Evolutionary conservation across 768 basidiomycete genomes (phyloP).

Genomic region (Coprinellus aureogranulatus): DNA sequence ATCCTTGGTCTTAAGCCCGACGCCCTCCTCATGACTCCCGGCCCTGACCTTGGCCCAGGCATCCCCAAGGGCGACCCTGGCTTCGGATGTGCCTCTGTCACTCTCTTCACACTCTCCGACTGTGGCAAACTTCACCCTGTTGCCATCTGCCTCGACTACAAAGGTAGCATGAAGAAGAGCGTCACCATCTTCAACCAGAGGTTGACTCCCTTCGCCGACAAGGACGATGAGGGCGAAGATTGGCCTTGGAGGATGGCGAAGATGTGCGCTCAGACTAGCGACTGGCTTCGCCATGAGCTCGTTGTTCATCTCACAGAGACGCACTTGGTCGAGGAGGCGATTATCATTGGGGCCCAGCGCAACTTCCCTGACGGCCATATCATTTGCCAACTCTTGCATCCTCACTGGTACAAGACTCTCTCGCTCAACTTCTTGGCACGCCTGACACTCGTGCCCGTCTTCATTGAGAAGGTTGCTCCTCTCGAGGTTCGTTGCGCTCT

Average conservation of each 20-base stretch:
- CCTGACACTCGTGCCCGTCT: conserved; percentile 22
- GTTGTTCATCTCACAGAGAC: conserved; percentile 26
- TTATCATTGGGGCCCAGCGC: conserved; percentile 30
- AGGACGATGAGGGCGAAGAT: conserved; percentile 14
- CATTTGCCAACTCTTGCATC: conserved; percentile 25
- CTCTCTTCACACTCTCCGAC: conserved; percentile 24
- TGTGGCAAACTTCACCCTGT: conserved; percentile 27
- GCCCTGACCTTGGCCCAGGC: neutral
- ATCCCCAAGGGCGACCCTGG: conserved; percentile 10
- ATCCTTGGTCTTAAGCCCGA: conserved; percentile 15
- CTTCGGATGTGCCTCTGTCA: conserved; percentile 26
- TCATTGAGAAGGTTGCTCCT: conserved; percentile 13
- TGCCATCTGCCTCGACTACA: conserved; percentile 29
- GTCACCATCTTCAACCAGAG: conserved; percentile 30
- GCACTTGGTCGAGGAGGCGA: conserved; percentile 29
- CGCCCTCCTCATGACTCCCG: conserved; percentile 4
- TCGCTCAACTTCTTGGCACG: conserved; percentile 27
- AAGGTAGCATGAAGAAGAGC: conserved; percentile 22
- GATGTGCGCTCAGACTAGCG: conserved; percentile 26
- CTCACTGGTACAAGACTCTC: conserved; percentile 29
- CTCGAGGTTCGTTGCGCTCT: neutral
- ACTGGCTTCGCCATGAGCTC: conserved; percentile 30
- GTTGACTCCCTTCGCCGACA: conserved; percentile 8
- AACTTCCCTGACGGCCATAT: conserved; percentile 20
- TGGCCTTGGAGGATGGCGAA: conserved; percentile 36